Conservation (phyloP, 768 basidiomycete species). For the Russula foetens region DNA sequence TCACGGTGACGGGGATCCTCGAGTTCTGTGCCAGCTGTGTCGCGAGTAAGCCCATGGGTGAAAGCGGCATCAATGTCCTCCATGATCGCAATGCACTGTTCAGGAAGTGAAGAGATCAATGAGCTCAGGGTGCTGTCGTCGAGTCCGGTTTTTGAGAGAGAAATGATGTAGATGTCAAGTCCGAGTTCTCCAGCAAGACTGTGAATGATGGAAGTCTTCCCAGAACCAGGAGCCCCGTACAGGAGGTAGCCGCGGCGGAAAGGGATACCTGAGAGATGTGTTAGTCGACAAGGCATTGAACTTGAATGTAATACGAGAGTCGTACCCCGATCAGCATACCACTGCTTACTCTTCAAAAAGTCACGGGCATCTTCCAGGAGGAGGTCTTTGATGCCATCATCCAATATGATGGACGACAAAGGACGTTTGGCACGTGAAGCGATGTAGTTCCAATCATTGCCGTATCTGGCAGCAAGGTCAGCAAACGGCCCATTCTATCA, state of each 20-base stretch:
- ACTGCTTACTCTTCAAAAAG: constrained; percentile 57
- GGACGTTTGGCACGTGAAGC: constrained; percentile 57
- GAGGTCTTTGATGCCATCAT: constrained; percentile 57
- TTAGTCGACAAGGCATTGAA: background rate
- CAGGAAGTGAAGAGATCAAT: constrained; percentile 56
- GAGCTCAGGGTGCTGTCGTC: constrained; percentile 54
- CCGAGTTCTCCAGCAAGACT: constrained; percentile 70
- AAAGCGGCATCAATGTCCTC: constrained; percentile 83
- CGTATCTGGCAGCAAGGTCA: background rate
- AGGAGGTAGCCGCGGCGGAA: constrained; percentile 77
- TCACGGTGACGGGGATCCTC: constrained; percentile 27
- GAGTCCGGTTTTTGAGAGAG: constrained; percentile 52
- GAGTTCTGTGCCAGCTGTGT: constrained; percentile 17
- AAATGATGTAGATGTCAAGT: constrained; percentile 65
- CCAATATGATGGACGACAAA: constrained; percentile 58
- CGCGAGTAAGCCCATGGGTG: constrained; percentile 34
- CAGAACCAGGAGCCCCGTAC: constrained; percentile 67
- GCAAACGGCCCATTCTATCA: background rate
- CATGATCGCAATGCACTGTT: constrained; percentile 68
- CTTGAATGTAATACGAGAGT: background rate
- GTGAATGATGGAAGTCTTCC: constrained; percentile 74
- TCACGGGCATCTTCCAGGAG: constrained; percentile 62
- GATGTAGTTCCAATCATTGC: constrained; percentile 44
- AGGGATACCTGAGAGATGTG: constrained; percentile 40
- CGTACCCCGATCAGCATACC: constrained; percentile 63